A percentile compares a stretch with the other conserved stretches of the same genome.
Evolutionary conservation across 352 stramenopile species (phyloP).

Genomic region (Globisporangium heterothallicum): DNA sequence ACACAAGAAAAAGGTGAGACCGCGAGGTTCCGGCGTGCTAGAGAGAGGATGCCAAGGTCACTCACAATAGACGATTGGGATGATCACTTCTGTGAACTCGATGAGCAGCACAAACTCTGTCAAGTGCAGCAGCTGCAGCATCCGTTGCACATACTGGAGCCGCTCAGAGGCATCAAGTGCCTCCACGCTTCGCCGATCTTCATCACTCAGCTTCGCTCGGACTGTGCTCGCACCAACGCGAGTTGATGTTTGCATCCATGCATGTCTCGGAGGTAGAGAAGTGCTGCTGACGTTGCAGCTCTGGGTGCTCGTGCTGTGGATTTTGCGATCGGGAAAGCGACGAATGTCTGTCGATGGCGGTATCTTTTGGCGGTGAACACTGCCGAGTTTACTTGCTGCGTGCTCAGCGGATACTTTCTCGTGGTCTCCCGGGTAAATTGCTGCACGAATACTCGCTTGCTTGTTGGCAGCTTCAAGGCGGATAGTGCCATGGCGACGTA

Average conservation of each 20-base stretch:
- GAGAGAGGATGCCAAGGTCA: neutral
- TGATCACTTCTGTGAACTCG: constrained; percentile 35
- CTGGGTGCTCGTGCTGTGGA: too few species aligned
- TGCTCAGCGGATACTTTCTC: too few species aligned
- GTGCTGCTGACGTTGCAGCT: too few species aligned
- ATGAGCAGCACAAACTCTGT: constrained; percentile 40
- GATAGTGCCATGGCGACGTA: neutral
- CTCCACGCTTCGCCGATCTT: neutral
- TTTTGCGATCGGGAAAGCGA: too few species aligned
- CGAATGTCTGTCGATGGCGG: too few species aligned
- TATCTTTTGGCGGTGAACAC: too few species aligned
- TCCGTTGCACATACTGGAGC: constrained; percentile 16
- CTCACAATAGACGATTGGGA: constrained; percentile 36
- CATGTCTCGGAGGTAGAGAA: too few species aligned
- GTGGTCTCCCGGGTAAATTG: too few species aligned
- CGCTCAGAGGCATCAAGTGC: constrained; percentile 6
- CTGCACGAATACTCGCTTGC: too few species aligned
- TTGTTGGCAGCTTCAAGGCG: neutral
- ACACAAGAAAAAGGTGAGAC: neutral
- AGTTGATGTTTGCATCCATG: too few species aligned
- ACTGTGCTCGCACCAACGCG: too few species aligned
- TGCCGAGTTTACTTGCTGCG: too few species aligned
- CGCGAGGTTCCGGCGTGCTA: neutral
- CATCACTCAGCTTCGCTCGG: neutral
- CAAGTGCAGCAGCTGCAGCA: constrained; percentile 28